Percentiles rank a stretch among this genome's conserved stretches.
phyloP scores from a whole-genome alignment of 192 early-diverging fungal genomes.

The Podila epicladia region DNA sequence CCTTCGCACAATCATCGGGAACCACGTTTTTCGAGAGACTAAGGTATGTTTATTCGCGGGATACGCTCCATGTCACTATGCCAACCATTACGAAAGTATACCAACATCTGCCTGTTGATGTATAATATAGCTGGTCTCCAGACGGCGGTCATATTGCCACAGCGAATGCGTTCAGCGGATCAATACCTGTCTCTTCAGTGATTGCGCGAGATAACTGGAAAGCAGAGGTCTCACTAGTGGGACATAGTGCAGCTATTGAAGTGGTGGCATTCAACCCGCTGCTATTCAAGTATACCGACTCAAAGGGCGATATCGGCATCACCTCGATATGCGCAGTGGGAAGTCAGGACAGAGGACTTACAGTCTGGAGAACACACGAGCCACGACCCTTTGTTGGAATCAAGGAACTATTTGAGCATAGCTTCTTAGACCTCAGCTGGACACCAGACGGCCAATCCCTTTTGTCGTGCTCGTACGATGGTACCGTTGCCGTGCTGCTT shows the following conservation, averaged over 20 bases:
- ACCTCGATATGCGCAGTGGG: conserved; percentile 83
- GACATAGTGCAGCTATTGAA: conserved; percentile 89
- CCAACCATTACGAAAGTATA: not conserved
- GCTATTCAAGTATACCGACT: conserved; percentile 66
- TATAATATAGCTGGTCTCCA: conserved; percentile 85
- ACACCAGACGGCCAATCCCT: conserved; percentile 77
- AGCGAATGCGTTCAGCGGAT: conserved; percentile 88
- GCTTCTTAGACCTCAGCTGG: conserved; percentile 91
- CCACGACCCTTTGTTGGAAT: conserved; percentile 76
- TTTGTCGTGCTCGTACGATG: conserved; percentile 92
- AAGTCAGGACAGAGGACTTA: conserved; percentile 89
- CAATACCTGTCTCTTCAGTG: conserved; percentile 82
- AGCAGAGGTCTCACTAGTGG: conserved; percentile 84
- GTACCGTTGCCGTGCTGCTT: conserved; percentile 79
- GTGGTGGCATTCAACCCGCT: conserved; percentile 88
- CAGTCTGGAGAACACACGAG: conserved; percentile 88
- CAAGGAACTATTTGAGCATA: conserved; percentile 82
- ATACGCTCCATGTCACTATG: not conserved
- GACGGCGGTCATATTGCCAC: conserved; percentile 93
- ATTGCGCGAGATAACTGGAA: conserved; percentile 82
- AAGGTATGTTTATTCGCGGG: conserved; percentile 56
- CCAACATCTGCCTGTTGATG: not conserved
- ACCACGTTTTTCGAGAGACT: conserved; percentile 91
- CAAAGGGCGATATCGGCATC: conserved; percentile 45
- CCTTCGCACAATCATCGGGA: conserved; percentile 80